Percentiles rank a stretch among this genome's conserved stretches.
Evolutionary conservation across 768 basidiomycete species (phyloP).

Genomic region (Suillus luteus): DNA sequence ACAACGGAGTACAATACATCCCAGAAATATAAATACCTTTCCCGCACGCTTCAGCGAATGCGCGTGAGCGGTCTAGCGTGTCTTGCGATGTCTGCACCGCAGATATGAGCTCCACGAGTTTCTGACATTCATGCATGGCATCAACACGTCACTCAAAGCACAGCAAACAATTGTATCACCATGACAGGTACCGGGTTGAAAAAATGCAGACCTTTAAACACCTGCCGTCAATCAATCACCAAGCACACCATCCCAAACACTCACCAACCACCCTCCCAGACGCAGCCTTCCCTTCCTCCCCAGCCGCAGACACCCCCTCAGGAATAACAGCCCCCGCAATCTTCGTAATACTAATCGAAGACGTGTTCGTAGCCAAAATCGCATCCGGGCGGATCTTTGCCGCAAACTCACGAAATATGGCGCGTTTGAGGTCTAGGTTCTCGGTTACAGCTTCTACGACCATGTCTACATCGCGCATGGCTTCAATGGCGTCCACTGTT

Average conservation of each 20-base stretch:
- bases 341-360: constrained; percentile 93
- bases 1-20: background rate
- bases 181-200: constrained; percentile 98
- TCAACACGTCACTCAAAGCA: background rate
- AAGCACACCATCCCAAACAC: constrained; percentile 19
- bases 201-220: constrained; percentile 74
- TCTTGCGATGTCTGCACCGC: constrained; percentile 86
- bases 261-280: constrained; percentile 82
- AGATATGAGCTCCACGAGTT: constrained; percentile 94
- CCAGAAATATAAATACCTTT: constrained; percentile 55
- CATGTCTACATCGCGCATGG: constrained; percentile 82
- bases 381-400: constrained; percentile 67
- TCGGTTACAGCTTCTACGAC: constrained; percentile 95
- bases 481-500: constrained; percentile 60
- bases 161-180: constrained; percentile 45
- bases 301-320: constrained; percentile 54
- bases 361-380: constrained; percentile 91
- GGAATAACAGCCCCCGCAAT: constrained; percentile 82
- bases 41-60: constrained; percentile 86
- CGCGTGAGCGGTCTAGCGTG: constrained; percentile 72
- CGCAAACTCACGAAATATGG: constrained; percentile 72
- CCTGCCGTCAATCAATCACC: constrained; percentile 6
- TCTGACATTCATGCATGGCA: constrained; percentile 42
- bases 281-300: constrained; percentile 60
- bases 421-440: constrained; percentile 72